Conservation (phyloP, 306 rosid genomes). For the Begonia loranthoides region DNA sequence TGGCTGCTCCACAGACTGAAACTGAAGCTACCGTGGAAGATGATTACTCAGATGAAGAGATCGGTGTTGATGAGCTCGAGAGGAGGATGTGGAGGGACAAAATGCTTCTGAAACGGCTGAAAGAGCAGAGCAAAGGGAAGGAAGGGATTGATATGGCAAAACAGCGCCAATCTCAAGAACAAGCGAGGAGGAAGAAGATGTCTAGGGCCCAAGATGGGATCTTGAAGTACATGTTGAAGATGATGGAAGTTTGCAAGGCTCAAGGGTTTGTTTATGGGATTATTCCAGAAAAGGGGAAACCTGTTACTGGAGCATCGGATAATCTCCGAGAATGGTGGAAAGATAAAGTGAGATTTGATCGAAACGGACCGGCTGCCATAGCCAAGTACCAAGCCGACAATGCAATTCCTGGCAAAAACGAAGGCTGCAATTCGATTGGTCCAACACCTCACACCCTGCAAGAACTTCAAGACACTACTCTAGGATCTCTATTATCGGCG, state of each 20-base stretch:
- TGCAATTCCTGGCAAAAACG: conserved; percentile 36
- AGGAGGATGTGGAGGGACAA: conserved; percentile 71
- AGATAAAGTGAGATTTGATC: conserved; percentile 74
- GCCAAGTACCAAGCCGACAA: conserved; percentile 61
- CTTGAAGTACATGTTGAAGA: conserved; percentile 74
- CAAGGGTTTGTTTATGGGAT: conserved; percentile 88
- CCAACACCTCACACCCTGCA: conserved; percentile 75
- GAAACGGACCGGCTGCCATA: conserved; percentile 87
- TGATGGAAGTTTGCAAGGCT: conserved; percentile 91
- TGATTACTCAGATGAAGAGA: conserved; percentile 54
- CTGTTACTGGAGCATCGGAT: conserved; percentile 76
- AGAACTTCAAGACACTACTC: conserved; percentile 74
- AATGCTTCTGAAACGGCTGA: conserved; percentile 43
- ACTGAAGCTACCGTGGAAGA: conserved; percentile 42
- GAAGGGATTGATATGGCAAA: conserved; percentile 45
- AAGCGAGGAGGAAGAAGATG: conserved; percentile 88
- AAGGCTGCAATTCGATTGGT: conserved; percentile 43
- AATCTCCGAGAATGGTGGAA: conserved; percentile 96
- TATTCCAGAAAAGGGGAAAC: conserved; percentile 80
- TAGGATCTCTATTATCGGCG: conserved; percentile 77
- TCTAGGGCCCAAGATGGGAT: conserved; percentile 87
- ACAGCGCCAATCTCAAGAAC: conserved; percentile 66
- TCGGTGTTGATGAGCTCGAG: conserved; percentile 58
- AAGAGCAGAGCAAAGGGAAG: conserved; percentile 45
- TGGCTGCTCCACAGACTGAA: conserved; percentile 23